Evolutionary conservation across 306 rosid genomes (phyloP).

Genomic region (Cyclanthera cordifolia): DNA sequence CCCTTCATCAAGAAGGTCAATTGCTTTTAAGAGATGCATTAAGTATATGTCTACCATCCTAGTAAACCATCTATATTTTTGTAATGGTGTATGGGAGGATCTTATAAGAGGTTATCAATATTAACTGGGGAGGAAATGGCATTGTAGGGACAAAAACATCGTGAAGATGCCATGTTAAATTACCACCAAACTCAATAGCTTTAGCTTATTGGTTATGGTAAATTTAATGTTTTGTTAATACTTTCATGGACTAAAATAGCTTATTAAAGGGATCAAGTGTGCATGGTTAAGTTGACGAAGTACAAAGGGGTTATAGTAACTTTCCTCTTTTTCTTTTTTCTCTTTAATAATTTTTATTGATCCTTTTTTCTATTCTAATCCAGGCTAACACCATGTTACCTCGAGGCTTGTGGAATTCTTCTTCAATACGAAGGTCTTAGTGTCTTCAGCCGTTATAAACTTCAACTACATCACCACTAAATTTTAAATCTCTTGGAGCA

Average conservation of each 20-base stretch:
- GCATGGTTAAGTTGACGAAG: neutral
- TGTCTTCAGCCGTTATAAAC: neutral
- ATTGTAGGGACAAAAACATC: too few relatives aligned
- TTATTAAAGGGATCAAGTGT: neutral
- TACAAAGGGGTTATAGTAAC: neutral
- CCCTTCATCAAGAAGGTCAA: too few relatives aligned
- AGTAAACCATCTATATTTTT: too few relatives aligned
- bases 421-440: neutral
- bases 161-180: too few relatives aligned
- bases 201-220: neutral
- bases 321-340: neutral
- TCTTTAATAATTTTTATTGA: neutral
- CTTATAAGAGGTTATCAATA: too few relatives aligned
- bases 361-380: neutral
- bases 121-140: too few relatives aligned
- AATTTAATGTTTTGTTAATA: too few relatives aligned
- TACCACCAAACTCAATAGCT: neutral
- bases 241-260: neutral
- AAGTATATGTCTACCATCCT: too few relatives aligned
- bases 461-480: constrained; percentile 3
- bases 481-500: constrained; percentile 21
- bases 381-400: constrained; percentile 1
- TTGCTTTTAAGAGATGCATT: too few relatives aligned
- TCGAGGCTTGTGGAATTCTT: neutral
- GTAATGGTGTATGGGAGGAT: too few relatives aligned